These are phyloP conservation scores for Entonaema liquescens DNA, from an alignment of 495 filamentous ascomycete genomes.

Conservation along the genomic window DNA sequence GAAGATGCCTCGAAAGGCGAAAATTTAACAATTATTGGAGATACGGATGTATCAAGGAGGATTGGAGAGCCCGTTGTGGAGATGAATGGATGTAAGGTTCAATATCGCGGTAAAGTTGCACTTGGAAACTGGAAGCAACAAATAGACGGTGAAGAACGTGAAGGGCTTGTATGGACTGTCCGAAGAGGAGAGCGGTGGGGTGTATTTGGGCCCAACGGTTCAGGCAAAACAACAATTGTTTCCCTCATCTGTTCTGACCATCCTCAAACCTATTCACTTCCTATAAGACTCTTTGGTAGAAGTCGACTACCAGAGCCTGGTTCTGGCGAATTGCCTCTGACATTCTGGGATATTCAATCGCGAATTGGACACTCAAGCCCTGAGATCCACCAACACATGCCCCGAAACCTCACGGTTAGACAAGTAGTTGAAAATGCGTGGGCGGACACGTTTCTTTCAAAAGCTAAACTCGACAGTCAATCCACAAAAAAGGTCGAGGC, in stretches of 20 bases:
- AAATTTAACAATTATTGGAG: neutral
- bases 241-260: constrained; percentile 95
- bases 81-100: constrained; percentile 82
- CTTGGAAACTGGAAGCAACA: constrained; percentile 80
- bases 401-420: constrained; percentile 76
- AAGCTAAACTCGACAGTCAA: constrained; percentile 66
- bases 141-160: constrained; percentile 52
- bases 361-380: constrained; percentile 92
- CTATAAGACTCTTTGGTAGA: constrained; percentile 84
- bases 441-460: constrained; percentile 82
- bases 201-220: constrained; percentile 89
- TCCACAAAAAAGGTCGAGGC: constrained; percentile 67
- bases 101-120: constrained; percentile 78
- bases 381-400: constrained; percentile 93
- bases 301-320: constrained; percentile 75
- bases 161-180: constrained; percentile 84
- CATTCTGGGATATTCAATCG: constrained; percentile 89
- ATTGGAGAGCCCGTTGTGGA: constrained; percentile 75
- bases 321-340: constrained; percentile 74
- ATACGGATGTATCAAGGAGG: constrained; percentile 16
- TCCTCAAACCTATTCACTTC: constrained; percentile 89
- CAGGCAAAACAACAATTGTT: constrained; percentile 90
- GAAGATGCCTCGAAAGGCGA: constrained; percentile 25
- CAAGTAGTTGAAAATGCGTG: constrained; percentile 83
- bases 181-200: constrained; percentile 87